Base-by-base conservation (phyloP, 23 red algal species). In the Gracilaria vermiculophylla region DNA sequence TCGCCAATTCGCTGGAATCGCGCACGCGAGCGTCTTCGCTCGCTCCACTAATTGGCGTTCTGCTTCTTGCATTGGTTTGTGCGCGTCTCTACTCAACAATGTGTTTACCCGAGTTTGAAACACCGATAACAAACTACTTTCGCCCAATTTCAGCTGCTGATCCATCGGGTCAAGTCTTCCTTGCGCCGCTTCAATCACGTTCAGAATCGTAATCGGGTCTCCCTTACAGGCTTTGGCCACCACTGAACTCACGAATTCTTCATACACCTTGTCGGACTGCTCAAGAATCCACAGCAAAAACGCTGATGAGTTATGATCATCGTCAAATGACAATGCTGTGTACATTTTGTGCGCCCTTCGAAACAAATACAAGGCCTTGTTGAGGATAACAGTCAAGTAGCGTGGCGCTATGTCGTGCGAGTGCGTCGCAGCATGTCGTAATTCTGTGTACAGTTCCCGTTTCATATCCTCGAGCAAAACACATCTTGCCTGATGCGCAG, bases 171-270 rank as follows among this genome's bases (percentile, higher is more conserved):
- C 69, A 31, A 47, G 76, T 40, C 76, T 21, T 31, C 33, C 50
- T 20, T 69, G 84, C 21, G 84, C 84, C 19, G 84, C 84, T 29
- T 88, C 84, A 77, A 88, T 78, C 32, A 52, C 51, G 44, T 29
- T 69, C 54, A 88, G 48, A 78, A 88, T 88, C 72, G 66, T 88
- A 29, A 78, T 62, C 41, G 84, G 69, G 21, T 88, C 84, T n/a
- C 53, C 84, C 40, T 76, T 76, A 16, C 56, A 56, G 17, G 66
- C 69, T 37, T 66, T 76, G 17, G 21, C 27, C 35, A 88, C 39
- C 13, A 88, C 66, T 14, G 84, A 69, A 23, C 62, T 42, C 15
- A 88, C 58, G 33, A 88, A 88, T 60, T 88, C 66, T 5, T 53
- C 50, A 61, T 88, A 88, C 66, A 88, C 66, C 66, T 65, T 76